Evolutionary conservation across 1,284 basidiomycete species (phyloP).

Genomic region (Albatrellus sp.): DNA sequence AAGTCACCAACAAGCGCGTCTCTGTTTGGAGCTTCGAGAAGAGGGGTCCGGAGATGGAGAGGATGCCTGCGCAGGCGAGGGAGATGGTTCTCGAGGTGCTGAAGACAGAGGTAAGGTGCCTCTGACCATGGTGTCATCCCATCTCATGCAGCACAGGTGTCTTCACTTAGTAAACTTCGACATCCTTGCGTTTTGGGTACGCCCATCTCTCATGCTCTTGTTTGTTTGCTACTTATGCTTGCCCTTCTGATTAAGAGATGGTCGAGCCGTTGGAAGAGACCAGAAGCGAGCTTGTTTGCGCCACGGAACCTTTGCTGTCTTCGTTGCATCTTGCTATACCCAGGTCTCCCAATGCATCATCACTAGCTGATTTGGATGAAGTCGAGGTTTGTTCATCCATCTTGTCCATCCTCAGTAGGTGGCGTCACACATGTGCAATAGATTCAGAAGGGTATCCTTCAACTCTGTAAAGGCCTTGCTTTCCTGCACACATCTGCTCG

Average conservation of each 20-base stretch:
- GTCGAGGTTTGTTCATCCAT: conserved; percentile 54
- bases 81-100: conserved; percentile 73
- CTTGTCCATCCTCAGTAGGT: background rate
- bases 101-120: conserved; percentile 65
- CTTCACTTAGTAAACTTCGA: conserved; percentile 73
- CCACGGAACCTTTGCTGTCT: conserved; percentile 81
- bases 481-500: conserved; percentile 91
- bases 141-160: conserved; percentile 41
- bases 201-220: conserved; percentile 10
- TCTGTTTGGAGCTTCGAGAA: conserved; percentile 89
- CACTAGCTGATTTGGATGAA: conserved; percentile 72
- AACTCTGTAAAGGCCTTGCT: conserved; percentile 84
- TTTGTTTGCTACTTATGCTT: background rate
- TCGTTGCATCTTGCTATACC: conserved; percentile 68
- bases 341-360: conserved; percentile 39
- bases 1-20: conserved; percentile 78
- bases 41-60: conserved; percentile 60
- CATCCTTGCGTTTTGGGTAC: conserved; percentile 89
- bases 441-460: conserved; percentile 95
- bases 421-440: conserved; percentile 20
- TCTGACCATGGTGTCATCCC: conserved; percentile 4
- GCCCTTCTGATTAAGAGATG: conserved; percentile 52
- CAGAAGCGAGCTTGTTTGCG: conserved; percentile 79
- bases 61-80: conserved; percentile 44
- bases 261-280: conserved; percentile 98